Evolutionary conservation across 1,284 basidiomycete genomes (phyloP), one percentile per base, ranked within the genome.

Genomic region (Peniophora sp.): DNA sequence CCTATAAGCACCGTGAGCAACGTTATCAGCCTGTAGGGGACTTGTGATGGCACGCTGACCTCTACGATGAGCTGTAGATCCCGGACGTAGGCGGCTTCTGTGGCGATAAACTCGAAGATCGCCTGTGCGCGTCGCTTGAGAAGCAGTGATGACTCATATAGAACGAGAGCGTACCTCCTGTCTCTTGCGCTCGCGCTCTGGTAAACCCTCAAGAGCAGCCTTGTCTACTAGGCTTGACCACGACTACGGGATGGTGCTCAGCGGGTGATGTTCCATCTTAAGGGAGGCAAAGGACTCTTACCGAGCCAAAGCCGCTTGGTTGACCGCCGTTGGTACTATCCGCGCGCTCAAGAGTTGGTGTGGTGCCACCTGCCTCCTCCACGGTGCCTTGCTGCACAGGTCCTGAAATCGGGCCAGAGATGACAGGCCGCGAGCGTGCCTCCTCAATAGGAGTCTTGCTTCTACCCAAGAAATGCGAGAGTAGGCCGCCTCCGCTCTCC

Each of bases 161-260:
- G 24, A 18, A 36, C 37, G 47, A 2, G 36, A 1, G 58, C 69
- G 55, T 52, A 85, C 85, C 73, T 97, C 94, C 66, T 97, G 95
- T 41, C 93, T 76, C 54, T 85, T 88, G 39, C 94, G 76, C 63
- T 97, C 94, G 36, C 72, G 70, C 0, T 75, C 64, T 1, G 87
- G 84, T 47, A 97, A 85, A 14, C 80, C 88, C 22, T 85, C 83
- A 32, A 97, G 67, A 0, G 88, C 89, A 35, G 81, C 80, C 55
- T 82, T 82, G 58, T 95, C 90, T 0, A 97, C 86, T 47, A 97
- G 69, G 63, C 88, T 92, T 2, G 88, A 84, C 95, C 95, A 97
- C 0, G 92, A 92, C 79, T 45, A 10, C 10, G 15, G 9, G 9
- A 45, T 14, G 9, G 22, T 10, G 5, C 92, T 36, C n/a, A 49